These are phyloP conservation scores for Sarocladiaceae sp. DNA, from an alignment of 2,329 filamentous ascomycete species.

Conservation along the genomic window DNA sequence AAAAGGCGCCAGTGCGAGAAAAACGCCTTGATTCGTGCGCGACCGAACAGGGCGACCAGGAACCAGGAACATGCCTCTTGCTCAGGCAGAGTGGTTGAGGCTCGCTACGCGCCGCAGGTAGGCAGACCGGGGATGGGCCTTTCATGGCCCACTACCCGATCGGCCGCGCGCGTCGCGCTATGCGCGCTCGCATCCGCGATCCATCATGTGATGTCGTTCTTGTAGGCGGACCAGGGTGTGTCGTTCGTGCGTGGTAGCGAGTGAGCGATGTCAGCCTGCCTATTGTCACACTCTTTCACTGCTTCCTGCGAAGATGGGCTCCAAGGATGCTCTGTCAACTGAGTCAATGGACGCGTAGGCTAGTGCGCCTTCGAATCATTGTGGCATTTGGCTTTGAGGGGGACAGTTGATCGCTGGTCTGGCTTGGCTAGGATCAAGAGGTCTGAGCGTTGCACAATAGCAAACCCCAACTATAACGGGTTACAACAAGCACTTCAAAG, in stretches of 20 bases:
- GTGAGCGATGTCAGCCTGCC: no score
- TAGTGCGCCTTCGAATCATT: no score
- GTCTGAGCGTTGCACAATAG: background rate
- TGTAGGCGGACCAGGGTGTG: background rate
- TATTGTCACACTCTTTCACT: no score
- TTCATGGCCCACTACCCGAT: conserved; percentile 8
- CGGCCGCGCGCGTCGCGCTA: conserved; percentile 4
- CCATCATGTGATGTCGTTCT: conserved; percentile 6
- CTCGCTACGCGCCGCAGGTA: background rate
- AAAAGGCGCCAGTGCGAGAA: no score
- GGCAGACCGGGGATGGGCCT: background rate
- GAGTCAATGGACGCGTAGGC: no score
- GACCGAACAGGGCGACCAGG: no score
- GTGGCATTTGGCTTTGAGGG: no score
- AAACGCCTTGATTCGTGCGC: no score
- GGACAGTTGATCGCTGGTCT: no score
- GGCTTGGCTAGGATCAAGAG: no score
- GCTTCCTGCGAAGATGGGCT: background rate
- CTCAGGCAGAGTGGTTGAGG: no score
- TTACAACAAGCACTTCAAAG: background rate
- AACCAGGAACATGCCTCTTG: background rate
- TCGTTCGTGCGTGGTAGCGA: background rate
- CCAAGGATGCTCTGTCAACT: no score
- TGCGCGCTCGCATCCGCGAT: conserved; percentile 4
- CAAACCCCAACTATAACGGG: background rate